phyloP scores from a whole-genome alignment of 495 filamentous ascomycete species.

The Symbiotaphrina buchneri region DNA sequence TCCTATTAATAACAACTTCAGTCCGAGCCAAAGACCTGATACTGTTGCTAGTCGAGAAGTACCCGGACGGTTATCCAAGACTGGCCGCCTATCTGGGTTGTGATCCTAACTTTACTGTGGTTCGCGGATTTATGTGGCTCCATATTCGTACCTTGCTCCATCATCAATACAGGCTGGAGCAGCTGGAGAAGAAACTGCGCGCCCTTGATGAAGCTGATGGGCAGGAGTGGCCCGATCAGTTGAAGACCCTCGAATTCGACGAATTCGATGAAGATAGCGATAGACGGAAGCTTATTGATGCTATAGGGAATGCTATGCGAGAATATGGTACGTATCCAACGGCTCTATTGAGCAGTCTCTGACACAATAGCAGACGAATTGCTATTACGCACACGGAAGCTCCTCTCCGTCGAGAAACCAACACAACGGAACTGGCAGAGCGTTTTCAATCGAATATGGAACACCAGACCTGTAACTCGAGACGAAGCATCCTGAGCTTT shows the following conservation, averaged over 20 bases:
- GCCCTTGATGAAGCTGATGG: slow-evolving; percentile 10
- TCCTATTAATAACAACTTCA: too few relatives aligned
- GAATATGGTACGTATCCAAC: slow-evolving; percentile 14
- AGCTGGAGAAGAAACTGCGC: slow-evolving; percentile 13
- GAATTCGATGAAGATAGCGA: slow-evolving; percentile 1
- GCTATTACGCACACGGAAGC: too few relatives aligned
- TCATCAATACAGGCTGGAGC: slow-evolving; percentile 15
- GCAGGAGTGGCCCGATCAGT: neutral
- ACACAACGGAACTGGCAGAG: slow-evolving; percentile 9
- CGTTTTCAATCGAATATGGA: slow-evolving; percentile 11
- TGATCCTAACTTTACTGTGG: slow-evolving; percentile 14
- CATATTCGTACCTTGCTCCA: slow-evolving; percentile 15
- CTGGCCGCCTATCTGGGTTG: slow-evolving; percentile 15
- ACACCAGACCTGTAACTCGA: slow-evolving; percentile 7
- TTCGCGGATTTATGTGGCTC: slow-evolving; percentile 15
- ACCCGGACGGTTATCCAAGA: slow-evolving; percentile 14
- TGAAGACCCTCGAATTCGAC: neutral
- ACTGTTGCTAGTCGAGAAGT: slow-evolving; percentile 15
- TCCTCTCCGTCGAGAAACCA: slow-evolving; percentile 7
- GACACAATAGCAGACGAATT: too few relatives aligned
- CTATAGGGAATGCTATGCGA: slow-evolving; percentile 14
- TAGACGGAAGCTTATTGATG: slow-evolving; percentile 9
- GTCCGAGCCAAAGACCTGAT: too few relatives aligned
- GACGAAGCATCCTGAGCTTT: slow-evolving; percentile 10
- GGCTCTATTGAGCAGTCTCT: too few relatives aligned